Conservation (phyloP, 164 flowering plant genomes). For the Kalanchoe fedtschenkoi region DNA sequence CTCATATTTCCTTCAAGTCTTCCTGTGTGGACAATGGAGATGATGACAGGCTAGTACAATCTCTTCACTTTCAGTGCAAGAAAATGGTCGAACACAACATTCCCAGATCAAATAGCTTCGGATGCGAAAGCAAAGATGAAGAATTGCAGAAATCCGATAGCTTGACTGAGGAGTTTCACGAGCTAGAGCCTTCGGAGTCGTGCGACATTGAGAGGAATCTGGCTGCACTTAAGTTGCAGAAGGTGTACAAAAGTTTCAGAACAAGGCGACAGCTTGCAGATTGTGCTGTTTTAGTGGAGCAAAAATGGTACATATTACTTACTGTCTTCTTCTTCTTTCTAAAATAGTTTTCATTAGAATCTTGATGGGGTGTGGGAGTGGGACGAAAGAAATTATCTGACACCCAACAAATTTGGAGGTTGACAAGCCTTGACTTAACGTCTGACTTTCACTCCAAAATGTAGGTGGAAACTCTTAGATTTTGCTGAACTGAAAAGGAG, state of each 20-base stretch:
- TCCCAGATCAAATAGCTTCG: background rate
- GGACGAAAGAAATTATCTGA: too few relatives aligned
- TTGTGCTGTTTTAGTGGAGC: constrained; percentile 65
- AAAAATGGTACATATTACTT: constrained; percentile 35
- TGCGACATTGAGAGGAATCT: constrained; percentile 10
- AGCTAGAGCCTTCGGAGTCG: background rate
- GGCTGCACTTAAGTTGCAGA: constrained; percentile 57
- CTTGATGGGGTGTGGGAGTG: background rate
- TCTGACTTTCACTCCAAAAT: background rate
- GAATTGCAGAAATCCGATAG: constrained; percentile 8
- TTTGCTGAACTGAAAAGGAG: constrained; percentile 80
- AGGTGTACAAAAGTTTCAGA: constrained; percentile 57
- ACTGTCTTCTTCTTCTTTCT: background rate
- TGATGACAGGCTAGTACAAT: background rate
- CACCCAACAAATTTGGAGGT: background rate
- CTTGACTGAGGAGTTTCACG: constrained; percentile 2
- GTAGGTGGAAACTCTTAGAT: constrained; percentile 69
- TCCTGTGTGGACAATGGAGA: constrained; percentile 13
- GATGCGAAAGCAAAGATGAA: background rate
- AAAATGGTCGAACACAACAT: constrained; percentile 1
- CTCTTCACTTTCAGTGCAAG: constrained; percentile 7
- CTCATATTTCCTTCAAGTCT: constrained; percentile 14
- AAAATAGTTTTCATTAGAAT: background rate
- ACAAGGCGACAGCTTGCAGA: constrained; percentile 60
- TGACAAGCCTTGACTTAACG: background rate